phyloP scores from a whole-genome alignment of 805 yeast genomes.

The Sungouiozyma ichnusensis region DNA sequence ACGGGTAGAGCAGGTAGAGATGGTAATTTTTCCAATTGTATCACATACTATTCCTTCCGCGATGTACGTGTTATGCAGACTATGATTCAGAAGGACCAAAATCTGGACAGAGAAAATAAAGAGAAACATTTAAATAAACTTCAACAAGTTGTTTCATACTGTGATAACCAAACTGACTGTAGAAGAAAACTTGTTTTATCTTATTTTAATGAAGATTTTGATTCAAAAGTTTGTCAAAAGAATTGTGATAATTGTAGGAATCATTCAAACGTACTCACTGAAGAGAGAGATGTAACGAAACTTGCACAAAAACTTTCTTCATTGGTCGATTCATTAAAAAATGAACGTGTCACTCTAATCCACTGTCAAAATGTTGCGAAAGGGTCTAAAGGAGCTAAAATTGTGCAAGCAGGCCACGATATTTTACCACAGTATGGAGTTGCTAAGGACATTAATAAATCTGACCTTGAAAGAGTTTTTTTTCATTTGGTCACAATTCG shows the following conservation, averaged over 20 bases:
- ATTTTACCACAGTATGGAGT: constrained; percentile 51
- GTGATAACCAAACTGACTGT: constrained; percentile 88
- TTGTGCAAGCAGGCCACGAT: constrained; percentile 55
- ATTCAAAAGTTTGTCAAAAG: constrained; percentile 51
- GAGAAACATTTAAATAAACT: constrained; percentile 73
- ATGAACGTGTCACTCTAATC: constrained; percentile 58
- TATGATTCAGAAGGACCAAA: constrained; percentile 69
- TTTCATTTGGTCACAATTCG: constrained; percentile 63
- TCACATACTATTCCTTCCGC: constrained; percentile 67
- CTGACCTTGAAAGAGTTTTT: constrained; percentile 72
- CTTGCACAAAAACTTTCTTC: constrained; percentile 49
- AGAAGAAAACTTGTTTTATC: constrained; percentile 82
- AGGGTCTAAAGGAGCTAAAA: constrained; percentile 59
- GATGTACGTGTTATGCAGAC: constrained; percentile 72
- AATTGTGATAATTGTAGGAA: constrained; percentile 80
- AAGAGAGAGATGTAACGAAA: constrained; percentile 58
- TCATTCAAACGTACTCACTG: constrained; percentile 33
- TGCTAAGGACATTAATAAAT: constrained; percentile 52
- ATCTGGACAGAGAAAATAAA: constrained; percentile 50
- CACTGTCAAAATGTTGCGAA: constrained; percentile 77
- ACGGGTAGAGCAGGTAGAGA: constrained; percentile 99
- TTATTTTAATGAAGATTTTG: constrained; percentile 80
- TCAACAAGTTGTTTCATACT: constrained; percentile 79
- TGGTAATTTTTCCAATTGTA: constrained; percentile 72
- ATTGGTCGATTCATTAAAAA: constrained; percentile 47